These are phyloP conservation scores for Annulohypoxylon bovei DNA, from an alignment of 495 filamentous ascomycete genomes.

Conservation along the genomic window DNA sequence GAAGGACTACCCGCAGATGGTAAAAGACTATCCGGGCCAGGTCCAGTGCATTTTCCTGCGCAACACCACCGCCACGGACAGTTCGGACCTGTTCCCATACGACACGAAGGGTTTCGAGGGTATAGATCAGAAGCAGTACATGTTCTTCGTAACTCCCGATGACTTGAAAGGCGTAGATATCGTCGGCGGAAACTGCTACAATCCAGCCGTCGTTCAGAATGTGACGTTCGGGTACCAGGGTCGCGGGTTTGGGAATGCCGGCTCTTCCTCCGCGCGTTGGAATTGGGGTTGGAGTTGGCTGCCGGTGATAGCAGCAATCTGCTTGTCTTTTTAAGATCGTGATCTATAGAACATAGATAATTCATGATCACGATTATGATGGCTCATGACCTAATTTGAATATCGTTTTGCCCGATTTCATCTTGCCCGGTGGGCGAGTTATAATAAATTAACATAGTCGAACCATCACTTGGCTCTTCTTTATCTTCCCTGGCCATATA, in stretches of 20 bases:
- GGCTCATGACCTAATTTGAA: neutral
- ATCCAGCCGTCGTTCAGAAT: conserved; percentile 69
- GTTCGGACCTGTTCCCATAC: conserved; percentile 71
- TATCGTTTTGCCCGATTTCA: neutral
- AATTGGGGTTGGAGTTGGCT: conserved; percentile 26
- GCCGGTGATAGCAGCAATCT: conserved; percentile 9
- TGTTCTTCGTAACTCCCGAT: conserved; percentile 80
- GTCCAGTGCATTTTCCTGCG: conserved; percentile 83
- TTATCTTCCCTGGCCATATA: too few species aligned
- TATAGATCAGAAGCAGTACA: conserved; percentile 70
- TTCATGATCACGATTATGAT: neutral
- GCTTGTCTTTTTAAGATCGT: conserved; percentile 2
- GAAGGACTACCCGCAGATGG: conserved; percentile 75
- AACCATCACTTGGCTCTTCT: too few species aligned
- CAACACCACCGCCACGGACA: conserved; percentile 77
- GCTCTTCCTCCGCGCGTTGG: neutral
- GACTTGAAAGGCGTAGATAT: conserved; percentile 75
- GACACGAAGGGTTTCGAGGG: conserved; percentile 75
- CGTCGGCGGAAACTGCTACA: conserved; percentile 73
- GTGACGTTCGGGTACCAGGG: conserved; percentile 76
- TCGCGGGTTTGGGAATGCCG: conserved; percentile 56
- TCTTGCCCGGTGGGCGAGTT: neutral
- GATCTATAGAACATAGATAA: neutral
- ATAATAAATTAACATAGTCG: too few species aligned
- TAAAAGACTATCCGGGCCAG: conserved; percentile 69